Evolutionary conservation across 192 early-diverging fungal genomes (phyloP).

Genomic region (Funneliformis mosseae): DNA sequence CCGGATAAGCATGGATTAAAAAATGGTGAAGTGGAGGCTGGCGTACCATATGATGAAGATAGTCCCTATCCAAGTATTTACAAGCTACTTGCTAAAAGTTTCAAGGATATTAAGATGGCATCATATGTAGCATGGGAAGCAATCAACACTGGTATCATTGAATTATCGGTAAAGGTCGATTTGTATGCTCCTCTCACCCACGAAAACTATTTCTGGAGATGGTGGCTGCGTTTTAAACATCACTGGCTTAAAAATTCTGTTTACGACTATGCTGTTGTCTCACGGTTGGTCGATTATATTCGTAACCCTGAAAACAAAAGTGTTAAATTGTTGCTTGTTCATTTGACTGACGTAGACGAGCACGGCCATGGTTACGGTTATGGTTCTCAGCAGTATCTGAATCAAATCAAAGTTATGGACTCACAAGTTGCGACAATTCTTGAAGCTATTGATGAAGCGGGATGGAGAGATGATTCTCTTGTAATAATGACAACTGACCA

Average conservation of each 20-base stretch:
- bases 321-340: slow-evolving; percentile 24
- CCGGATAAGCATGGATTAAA: slow-evolving; percentile 28
- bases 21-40: slow-evolving; percentile 18
- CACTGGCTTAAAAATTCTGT: background rate
- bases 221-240: slow-evolving; percentile 9
- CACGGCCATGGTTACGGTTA: slow-evolving; percentile 7
- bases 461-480: slow-evolving; percentile 16
- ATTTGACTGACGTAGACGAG: slow-evolving; percentile 24
- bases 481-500: slow-evolving; percentile 33
- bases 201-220: background rate
- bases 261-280: slow-evolving; percentile 11
- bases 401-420: slow-evolving; percentile 28
- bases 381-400: slow-evolving; percentile 10
- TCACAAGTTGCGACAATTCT: slow-evolving; percentile 6
- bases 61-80: slow-evolving; percentile 27
- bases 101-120: slow-evolving; percentile 12
- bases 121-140: slow-evolving; percentile 23
- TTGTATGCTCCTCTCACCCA: background rate
- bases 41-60: slow-evolving; percentile 16
- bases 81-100: slow-evolving; percentile 17
- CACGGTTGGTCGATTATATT: slow-evolving; percentile 2
- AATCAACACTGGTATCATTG: slow-evolving; percentile 32
- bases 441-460: background rate
- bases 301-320: slow-evolving; percentile 1
- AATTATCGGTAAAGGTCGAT: slow-evolving; percentile 4